These are phyloP conservation scores for Pneumocystis canis DNA, from an alignment of 1,139 yeast genomes.

Conservation along the genomic window DNA sequence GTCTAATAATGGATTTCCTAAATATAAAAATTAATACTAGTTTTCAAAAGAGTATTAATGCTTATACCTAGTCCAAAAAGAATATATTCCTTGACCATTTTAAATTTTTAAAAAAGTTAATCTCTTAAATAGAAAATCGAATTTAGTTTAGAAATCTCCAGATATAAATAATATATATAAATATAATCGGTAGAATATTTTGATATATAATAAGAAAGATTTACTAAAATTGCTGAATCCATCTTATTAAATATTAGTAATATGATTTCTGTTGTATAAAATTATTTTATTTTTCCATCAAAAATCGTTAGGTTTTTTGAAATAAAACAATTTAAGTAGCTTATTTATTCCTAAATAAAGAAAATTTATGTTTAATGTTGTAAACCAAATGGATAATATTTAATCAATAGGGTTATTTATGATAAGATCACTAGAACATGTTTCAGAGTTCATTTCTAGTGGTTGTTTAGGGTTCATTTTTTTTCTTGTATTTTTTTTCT, in stretches of 20 bases:
- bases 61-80: background rate
- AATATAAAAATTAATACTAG: constrained; percentile 5
- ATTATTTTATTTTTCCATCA: background rate
- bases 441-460: background rate
- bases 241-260: no score
- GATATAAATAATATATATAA: background rate
- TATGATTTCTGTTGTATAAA: no score
- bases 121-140: background rate
- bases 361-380: background rate
- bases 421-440: background rate
- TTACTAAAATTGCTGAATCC: no score
- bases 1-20: constrained; percentile 53
- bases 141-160: background rate
- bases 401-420: background rate
- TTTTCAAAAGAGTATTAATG: background rate
- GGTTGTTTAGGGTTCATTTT: background rate
- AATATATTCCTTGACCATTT: background rate
- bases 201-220: no score
- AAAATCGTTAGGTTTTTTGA: background rate
- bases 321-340: background rate
- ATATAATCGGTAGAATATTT: no score
- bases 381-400: background rate
- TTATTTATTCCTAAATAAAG: background rate
- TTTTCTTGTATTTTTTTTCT: background rate
- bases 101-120: background rate